Evolutionary conservation across 2,329 filamentous ascomycete genomes (phyloP).

Genomic region (Diaporthe ampelina): DNA sequence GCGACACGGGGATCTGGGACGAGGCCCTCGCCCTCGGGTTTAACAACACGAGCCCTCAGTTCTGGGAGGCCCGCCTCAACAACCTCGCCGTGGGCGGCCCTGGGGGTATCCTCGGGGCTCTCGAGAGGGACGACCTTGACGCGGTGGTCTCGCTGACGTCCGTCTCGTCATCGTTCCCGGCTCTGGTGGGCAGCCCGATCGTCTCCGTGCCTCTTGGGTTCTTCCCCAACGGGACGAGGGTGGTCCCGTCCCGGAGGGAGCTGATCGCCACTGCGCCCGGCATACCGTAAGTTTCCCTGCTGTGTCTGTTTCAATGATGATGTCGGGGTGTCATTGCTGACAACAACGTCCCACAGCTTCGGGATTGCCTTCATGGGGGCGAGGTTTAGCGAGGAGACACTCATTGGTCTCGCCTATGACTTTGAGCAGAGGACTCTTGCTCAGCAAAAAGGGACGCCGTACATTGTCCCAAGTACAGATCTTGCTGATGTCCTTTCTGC

Average conservation of each 20-base stretch:
- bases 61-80: conserved; percentile 69
- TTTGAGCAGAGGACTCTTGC: conserved; percentile 71
- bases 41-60: conserved; percentile 68
- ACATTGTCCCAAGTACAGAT: conserved; percentile 51
- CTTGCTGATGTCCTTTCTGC: conserved; percentile 45
- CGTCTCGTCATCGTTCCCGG: conserved; percentile 32
- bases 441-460: conserved; percentile 47
- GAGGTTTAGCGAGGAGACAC: conserved; percentile 69
- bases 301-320: no score
- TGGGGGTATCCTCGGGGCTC: conserved; percentile 69
- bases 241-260: conserved; percentile 7
- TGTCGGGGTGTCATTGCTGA: no score
- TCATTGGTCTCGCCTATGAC: conserved; percentile 77
- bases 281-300: conserved; percentile 14
- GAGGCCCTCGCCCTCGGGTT: conserved; percentile 63
- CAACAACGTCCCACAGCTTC: conserved; percentile 52
- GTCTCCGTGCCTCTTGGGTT: conserved; percentile 31
- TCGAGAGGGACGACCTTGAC: conserved; percentile 38
- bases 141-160: conserved; percentile 37
- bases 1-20: conserved; percentile 73
- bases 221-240: conserved; percentile 24
- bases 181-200: conserved; percentile 38
- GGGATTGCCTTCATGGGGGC: conserved; percentile 73
- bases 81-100: conserved; percentile 68
- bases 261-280: conserved; percentile 28